Evolutionary conservation across 495 filamentous ascomycete genomes (phyloP).

Genomic region (Talaromyces thailandensis): DNA sequence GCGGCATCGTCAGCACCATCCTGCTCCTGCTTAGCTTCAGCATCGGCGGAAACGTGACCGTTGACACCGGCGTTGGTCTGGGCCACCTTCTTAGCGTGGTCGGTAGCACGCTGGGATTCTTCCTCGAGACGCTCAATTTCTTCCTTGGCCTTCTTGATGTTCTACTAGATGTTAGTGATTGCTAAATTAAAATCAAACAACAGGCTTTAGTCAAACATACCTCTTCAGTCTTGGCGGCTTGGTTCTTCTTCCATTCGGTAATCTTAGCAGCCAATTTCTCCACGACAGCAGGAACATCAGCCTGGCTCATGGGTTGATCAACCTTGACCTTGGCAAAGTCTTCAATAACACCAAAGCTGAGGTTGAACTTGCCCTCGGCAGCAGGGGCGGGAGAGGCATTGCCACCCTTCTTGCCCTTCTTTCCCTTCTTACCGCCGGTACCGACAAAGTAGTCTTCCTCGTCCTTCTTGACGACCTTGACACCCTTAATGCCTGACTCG

Average conservation of each 20-base stretch:
- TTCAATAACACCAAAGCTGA: constrained; percentile 83
- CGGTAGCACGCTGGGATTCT: constrained; percentile 28
- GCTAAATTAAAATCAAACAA: not conserved
- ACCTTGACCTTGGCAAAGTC: constrained; percentile 75
- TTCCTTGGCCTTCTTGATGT: constrained; percentile 61
- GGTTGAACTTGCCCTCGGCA: constrained; percentile 62
- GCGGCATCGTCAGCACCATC: constrained; percentile 47
- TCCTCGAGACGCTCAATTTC: constrained; percentile 57
- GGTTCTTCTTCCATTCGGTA: constrained; percentile 86
- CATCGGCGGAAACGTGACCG: constrained; percentile 39
- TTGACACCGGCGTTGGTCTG: constrained; percentile 41
- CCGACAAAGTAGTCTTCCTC: constrained; percentile 85
- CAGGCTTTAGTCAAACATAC: constrained; percentile 39
- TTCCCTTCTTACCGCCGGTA: constrained; percentile 76
- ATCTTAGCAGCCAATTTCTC: constrained; percentile 91
- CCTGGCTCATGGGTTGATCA: constrained; percentile 75
- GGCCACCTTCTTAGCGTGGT: constrained; percentile 46
- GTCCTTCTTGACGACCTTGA: constrained; percentile 66
- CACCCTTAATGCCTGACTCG: constrained; percentile 67
- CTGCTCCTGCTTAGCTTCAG: constrained; percentile 49
- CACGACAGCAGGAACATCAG: constrained; percentile 63
- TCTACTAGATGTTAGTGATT: constrained; percentile 35
- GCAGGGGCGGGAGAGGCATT: constrained; percentile 33
- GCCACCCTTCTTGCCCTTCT: constrained; percentile 70
- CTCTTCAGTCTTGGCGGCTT: constrained; percentile 83